Conservation (phyloP, 2,329 filamentous ascomycete genomes). For the Hypoxylon sp. region DNA sequence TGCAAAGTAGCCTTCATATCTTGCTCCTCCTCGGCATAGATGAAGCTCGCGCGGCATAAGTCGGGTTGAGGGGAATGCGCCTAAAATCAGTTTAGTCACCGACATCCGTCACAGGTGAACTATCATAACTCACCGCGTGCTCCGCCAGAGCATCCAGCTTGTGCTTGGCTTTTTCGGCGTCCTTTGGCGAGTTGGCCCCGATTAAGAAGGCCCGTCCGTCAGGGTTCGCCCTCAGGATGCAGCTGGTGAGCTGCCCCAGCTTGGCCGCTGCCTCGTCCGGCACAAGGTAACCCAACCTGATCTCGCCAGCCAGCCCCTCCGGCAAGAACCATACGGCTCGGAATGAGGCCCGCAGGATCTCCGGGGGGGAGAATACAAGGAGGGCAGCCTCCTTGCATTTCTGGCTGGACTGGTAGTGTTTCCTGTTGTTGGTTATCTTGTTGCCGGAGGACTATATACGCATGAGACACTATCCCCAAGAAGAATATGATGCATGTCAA, state of each 20-base stretch:
- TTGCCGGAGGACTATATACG: slow-evolving; percentile 6
- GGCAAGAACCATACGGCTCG: slow-evolving; percentile 31
- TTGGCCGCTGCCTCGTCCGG: slow-evolving; percentile 16
- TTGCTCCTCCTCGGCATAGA: slow-evolving; percentile 35
- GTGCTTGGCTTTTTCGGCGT: slow-evolving; percentile 14
- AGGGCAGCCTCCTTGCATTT: neutral
- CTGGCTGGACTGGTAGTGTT: neutral
- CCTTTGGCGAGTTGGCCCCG: slow-evolving; percentile 27
- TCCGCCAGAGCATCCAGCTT: slow-evolving; percentile 36
- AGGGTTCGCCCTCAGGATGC: slow-evolving; percentile 20
- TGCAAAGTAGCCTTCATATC: slow-evolving; percentile 26
- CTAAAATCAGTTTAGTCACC: slow-evolving; percentile 18
- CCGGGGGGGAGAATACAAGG: slow-evolving; percentile 26
- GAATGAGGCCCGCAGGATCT: slow-evolving; percentile 19
- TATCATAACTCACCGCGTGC: slow-evolving; percentile 33
- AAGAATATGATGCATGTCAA: neutral
- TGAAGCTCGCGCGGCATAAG: slow-evolving; percentile 24
- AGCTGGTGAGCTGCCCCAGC: slow-evolving; percentile 29
- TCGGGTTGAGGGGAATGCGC: neutral
- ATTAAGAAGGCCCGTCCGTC: slow-evolving; percentile 30
- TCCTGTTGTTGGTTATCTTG: neutral
- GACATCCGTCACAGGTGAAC: neutral
- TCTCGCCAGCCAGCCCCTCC: neutral
- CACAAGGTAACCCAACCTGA: slow-evolving; percentile 9
- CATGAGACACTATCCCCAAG: slow-evolving; percentile 4